Conservation (phyloP, 805 yeast species). For the Nakazawaea pomicola region DNA sequence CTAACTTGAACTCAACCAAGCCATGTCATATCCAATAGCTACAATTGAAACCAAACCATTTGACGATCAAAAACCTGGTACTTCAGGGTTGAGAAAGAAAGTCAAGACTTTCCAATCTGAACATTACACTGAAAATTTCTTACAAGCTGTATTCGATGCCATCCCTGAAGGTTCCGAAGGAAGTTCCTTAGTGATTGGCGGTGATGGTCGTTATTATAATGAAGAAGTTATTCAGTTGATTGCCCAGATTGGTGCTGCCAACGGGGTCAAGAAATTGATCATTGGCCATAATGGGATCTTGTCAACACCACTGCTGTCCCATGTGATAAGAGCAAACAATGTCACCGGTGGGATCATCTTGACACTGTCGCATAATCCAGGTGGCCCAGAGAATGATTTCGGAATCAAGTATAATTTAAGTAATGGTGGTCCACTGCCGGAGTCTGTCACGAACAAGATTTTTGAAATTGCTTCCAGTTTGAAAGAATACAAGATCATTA, state of each 20-base stretch:
- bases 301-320: conserved; percentile 97
- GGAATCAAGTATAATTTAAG: conserved; percentile 94
- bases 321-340: conserved; percentile 64
- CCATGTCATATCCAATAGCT: conserved; percentile 16
- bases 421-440: conserved; percentile 99
- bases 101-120: conserved; percentile 74
- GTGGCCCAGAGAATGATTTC: conserved; percentile 87
- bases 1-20: too few relatives aligned
- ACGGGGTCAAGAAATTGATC: conserved; percentile 80
- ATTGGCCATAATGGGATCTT: conserved; percentile 85
- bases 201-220: conserved; percentile 94
- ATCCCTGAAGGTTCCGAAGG: conserved; percentile 84
- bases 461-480: conserved; percentile 62
- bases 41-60: conserved; percentile 65
- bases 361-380: conserved; percentile 97
- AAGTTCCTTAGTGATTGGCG: conserved; percentile 86
- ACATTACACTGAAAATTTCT: conserved; percentile 88
- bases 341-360: conserved; percentile 93
- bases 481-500: conserved; percentile 52
- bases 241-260: conserved; percentile 81
- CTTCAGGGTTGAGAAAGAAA: conserved; percentile 93
- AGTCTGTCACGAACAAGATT: conserved; percentile 83
- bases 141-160: conserved; percentile 78
- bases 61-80: conserved; percentile 94
- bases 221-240: conserved; percentile 76